Percentiles rank a stretch among this genome's conserved stretches.
phyloP scores from a whole-genome alignment of 2,329 filamentous ascomycete genomes.

The Graphiopsis chlorocephala region DNA sequence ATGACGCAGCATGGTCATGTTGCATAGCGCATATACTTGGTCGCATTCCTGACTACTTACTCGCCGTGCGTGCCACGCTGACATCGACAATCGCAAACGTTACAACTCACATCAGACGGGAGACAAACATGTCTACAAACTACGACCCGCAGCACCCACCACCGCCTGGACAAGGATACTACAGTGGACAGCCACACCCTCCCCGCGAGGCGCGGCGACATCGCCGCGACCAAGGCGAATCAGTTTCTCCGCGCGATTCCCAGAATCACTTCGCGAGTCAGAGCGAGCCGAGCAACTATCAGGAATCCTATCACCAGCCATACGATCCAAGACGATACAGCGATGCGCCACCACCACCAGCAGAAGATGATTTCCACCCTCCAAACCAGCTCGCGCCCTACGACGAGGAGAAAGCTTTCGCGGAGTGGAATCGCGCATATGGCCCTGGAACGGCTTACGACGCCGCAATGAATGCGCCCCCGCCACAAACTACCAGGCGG shows the following conservation, averaged over 20 bases:
- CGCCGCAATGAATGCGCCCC: neutral
- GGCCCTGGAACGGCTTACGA: slow-evolving; percentile 1
- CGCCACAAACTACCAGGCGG: slow-evolving; percentile 23
- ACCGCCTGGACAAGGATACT: slow-evolving; percentile 11
- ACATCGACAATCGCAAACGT: neutral
- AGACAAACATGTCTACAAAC: neutral
- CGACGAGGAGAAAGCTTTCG: slow-evolving; percentile 17
- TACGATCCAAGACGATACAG: slow-evolving; percentile 3
- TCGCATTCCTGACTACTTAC: neutral
- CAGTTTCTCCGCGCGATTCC: slow-evolving; percentile 3
- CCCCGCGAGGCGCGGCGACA: neutral
- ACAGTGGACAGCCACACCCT: slow-evolving; percentile 3
- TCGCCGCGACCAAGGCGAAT: neutral
- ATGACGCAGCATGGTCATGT: slow-evolving; percentile 8
- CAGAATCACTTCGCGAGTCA: neutral
- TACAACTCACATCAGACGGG: neutral
- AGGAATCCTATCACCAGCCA: neutral
- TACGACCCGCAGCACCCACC: slow-evolving; percentile 7
- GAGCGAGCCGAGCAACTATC: neutral
- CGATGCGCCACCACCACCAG: neutral
- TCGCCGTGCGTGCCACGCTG: neutral
- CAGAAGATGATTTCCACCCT: neutral
- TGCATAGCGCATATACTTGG: neutral
- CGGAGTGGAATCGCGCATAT: slow-evolving; percentile 16
- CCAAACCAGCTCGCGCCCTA: slow-evolving; percentile 15